phyloP scores from a whole-genome alignment of 192 early-diverging fungal genomes.

The Cladochytrium replicatum region DNA sequence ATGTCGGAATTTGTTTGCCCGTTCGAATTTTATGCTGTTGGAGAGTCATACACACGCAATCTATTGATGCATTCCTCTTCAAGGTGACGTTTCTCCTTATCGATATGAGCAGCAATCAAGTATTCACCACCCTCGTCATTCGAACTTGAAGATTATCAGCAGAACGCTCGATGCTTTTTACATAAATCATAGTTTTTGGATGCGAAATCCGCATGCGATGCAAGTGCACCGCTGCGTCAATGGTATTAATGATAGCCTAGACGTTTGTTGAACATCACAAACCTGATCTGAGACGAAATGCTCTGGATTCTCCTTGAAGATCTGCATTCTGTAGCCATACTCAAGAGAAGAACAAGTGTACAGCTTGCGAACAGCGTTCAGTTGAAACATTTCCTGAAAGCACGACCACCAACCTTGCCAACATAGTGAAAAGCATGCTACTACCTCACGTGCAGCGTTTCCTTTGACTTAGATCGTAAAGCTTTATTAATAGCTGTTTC shows the following conservation, averaged over 20 bases:
- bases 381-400: conserved; percentile 40
- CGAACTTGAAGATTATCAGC: conserved; percentile 24
- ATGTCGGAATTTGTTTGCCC: too few relatives aligned
- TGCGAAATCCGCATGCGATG: conserved; percentile 17
- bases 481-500: conserved; percentile 42
- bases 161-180: neutral
- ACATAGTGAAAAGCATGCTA: neutral
- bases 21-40: too few relatives aligned
- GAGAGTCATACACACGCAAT: too few relatives aligned
- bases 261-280: neutral
- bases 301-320: conserved; percentile 35
- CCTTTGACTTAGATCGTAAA: conserved; percentile 38
- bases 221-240: conserved; percentile 24
- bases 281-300: conserved; percentile 35
- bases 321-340: conserved; percentile 33
- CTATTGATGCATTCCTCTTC: too few relatives aligned
- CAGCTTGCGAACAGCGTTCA: conserved; percentile 40
- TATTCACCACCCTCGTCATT: too few relatives aligned
- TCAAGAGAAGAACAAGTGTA: conserved; percentile 31
- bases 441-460: conserved; percentile 41
- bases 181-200: conserved; percentile 6
- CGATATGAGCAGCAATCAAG: too few relatives aligned
- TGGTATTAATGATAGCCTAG: conserved; percentile 5
- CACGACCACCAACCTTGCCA: neutral
- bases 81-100: too few relatives aligned